Evolutionary conservation across 1,284 basidiomycete species (phyloP).

Genomic region (Moesziomyces aphidis): DNA sequence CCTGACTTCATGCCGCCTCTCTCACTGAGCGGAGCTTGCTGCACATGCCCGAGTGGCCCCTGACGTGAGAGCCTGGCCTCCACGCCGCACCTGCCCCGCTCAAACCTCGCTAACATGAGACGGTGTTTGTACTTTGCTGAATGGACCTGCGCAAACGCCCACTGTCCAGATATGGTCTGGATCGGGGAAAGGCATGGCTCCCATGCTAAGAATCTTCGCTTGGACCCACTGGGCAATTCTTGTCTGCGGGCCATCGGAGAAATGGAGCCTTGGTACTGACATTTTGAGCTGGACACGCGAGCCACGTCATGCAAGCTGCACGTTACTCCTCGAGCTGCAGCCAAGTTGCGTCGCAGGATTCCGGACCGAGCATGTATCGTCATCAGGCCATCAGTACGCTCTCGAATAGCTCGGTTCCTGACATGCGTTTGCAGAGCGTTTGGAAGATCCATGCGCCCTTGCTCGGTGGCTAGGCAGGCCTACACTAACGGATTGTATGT

Average conservation of each 20-base stretch:
- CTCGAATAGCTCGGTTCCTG: background rate
- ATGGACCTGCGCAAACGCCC: background rate
- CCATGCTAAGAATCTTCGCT: background rate
- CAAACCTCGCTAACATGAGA: background rate
- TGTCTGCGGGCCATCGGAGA: background rate
- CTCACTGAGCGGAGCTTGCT: background rate
- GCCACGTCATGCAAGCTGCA: constrained; percentile 5
- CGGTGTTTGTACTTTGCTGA: no score
- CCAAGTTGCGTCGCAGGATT: background rate
- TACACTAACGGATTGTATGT: no score
- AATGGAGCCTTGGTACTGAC: background rate
- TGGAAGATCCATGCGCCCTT: background rate
- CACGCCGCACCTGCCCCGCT: no score
- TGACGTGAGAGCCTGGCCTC: background rate
- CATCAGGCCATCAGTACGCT: background rate
- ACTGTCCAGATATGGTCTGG: background rate
- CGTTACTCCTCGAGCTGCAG: constrained; percentile 16
- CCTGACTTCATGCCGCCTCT: no score
- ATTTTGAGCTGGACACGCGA: background rate
- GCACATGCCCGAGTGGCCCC: background rate
- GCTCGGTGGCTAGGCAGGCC: no score
- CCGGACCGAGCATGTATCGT: background rate
- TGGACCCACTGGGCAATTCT: background rate
- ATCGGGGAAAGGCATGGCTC: background rate
- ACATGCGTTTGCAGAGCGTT: background rate